Conservation (phyloP, 176 grass and related monocot genomes). For the Poa annua region DNA sequence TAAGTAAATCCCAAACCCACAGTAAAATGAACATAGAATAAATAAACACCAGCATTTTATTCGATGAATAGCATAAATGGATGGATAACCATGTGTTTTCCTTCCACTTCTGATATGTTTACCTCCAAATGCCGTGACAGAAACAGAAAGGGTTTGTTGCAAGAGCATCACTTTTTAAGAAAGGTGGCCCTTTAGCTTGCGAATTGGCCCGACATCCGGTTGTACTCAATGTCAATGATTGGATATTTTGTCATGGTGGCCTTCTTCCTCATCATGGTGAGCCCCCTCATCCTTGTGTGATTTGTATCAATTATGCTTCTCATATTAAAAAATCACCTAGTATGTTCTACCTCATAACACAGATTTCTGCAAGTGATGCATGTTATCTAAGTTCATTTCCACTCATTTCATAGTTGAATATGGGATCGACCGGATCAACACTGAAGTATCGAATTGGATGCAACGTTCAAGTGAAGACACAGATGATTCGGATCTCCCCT, state of each 20-base stretch:
- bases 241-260: conserved; percentile 96
- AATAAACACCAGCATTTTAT: not conserved
- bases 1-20: not conserved
- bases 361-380: not conserved
- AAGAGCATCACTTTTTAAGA: conserved; percentile 80
- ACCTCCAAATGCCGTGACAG: conserved; percentile 65
- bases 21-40: not conserved
- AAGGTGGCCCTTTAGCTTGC: conserved; percentile 71
- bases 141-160: conserved; percentile 72
- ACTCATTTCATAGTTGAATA: conserved; percentile 63
- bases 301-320: not conserved
- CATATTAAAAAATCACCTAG: not conserved
- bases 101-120: conserved; percentile 52
- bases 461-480: conserved; percentile 52
- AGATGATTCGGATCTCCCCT: conserved; percentile 57
- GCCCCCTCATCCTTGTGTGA: not conserved
- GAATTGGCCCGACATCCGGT: conserved; percentile 85
- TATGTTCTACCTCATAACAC: conserved; percentile 11
- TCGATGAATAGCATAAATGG: not conserved
- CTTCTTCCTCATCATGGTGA: conserved; percentile 98
- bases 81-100: conserved; percentile 11
- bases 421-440: conserved; percentile 84
- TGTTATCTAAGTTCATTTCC: conserved; percentile 7
- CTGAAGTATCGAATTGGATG: conserved; percentile 87
- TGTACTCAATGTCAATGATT: conserved; percentile 81